Evolutionary conservation across 352 stramenopile genomes (phyloP), one percentile per base, ranked within the genome.

Genomic region (Salisapilia sapeloensis): DNA sequence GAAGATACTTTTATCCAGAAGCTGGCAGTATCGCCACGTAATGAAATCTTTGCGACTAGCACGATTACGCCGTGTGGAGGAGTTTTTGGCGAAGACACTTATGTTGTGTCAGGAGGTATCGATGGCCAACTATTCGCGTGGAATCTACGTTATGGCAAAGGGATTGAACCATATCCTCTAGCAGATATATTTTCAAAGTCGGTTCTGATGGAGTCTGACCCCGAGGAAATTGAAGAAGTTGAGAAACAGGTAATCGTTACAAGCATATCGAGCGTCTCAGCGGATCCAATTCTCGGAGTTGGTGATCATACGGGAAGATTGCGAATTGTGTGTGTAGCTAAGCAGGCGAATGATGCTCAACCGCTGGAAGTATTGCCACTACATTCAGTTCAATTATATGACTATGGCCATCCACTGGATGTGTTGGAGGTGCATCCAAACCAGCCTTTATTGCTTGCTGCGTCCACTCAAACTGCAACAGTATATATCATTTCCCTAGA

Each of bases 401-500:
- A 31, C 2, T 3, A 15, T 5, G 28, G 46, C 12, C 18, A 42
- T 0, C 43, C 59, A 7, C 18, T 87, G 14, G 71, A 87, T 36
- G 27, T 77, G 0, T 21, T 87, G 2, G 50, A 58, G 14, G 45
- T 81, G 12, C 71, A 87, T 28, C 50, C 63, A 22, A 67, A 53
- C 7, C 63, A 81, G 7, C 35, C 65, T 0, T 55, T 81, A 12
- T 33, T 57, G 4, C 39, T 84, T 24, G 61, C 55, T 1, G 50
- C 62, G 4, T 87, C 71, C 1, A 84, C 71, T 0, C 33, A 46
- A 0, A 52, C 48, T 26, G 31, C 45, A 9, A 30, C 33, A 0
- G 48, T 83, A 3, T 79, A 80, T 25, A 26, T 84, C 5, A 4
- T 84, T 2, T 81, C 65, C 6, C 47, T 81, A 33, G 71, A 84